Conservation (phyloP, 352 stramenopile species). For the Phytophthora parvispora region DNA sequence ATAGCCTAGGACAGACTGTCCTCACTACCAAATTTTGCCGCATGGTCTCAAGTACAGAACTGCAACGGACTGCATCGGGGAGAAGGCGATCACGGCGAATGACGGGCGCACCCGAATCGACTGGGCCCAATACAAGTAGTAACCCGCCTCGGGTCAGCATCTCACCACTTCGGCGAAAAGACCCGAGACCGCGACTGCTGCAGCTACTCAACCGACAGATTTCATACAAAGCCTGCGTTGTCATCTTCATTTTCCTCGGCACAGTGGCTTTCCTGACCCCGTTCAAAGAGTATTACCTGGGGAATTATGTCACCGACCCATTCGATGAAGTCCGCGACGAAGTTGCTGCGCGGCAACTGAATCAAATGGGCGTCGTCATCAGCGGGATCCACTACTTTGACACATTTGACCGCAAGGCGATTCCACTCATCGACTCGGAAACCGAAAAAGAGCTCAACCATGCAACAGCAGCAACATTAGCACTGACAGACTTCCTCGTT, state of each 20-base stretch:
- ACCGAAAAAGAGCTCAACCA: conserved; percentile 15
- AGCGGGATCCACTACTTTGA: conserved; percentile 32
- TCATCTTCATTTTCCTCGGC: conserved; percentile 26
- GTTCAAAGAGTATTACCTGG: conserved; percentile 41
- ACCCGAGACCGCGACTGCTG: background rate
- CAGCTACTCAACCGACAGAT: conserved; percentile 19
- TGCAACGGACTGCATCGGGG: too few species aligned
- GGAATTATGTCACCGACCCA: conserved; percentile 29
- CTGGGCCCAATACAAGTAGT: too few species aligned
- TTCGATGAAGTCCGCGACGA: conserved; percentile 37
- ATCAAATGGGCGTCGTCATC: conserved; percentile 35
- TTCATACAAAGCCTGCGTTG: conserved; percentile 26
- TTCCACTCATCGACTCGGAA: conserved; percentile 20
- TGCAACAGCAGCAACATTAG: conserved; percentile 2
- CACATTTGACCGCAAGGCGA: conserved; percentile 13
- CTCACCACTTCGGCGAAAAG: background rate
- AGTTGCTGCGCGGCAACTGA: conserved; percentile 22
- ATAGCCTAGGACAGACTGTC: too few species aligned
- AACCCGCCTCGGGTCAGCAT: too few species aligned
- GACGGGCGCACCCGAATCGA: too few species aligned
- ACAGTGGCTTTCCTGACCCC: conserved; percentile 16
- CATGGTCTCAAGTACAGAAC: too few species aligned
- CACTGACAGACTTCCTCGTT: conserved; percentile 23
- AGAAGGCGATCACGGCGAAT: too few species aligned
- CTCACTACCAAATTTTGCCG: too few species aligned